Conservation (phyloP, 1,284 basidiomycete species). For the Erythrobasidium hasegawianum region DNA sequence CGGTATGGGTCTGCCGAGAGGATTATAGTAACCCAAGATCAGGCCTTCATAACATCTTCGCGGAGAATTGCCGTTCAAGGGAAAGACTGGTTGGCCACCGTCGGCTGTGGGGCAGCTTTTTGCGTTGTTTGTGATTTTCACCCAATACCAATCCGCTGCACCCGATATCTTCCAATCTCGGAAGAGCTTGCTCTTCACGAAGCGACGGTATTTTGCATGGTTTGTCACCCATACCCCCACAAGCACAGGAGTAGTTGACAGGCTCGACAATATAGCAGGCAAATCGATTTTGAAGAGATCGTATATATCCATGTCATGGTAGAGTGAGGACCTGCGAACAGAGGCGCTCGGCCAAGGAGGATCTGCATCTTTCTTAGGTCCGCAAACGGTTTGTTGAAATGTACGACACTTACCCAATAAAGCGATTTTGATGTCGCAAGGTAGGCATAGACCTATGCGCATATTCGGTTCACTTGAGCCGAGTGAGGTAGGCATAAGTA, state of each 20-base stretch:
- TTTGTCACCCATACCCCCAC: conserved; percentile 44
- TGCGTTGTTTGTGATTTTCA: conserved; percentile 38
- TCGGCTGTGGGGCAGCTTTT: neutral
- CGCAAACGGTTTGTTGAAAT: too few species aligned
- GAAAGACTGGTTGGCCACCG: conserved; percentile 40
- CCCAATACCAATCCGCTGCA: conserved; percentile 42
- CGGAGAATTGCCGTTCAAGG: conserved; percentile 33
- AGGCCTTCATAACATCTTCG: conserved; percentile 43
- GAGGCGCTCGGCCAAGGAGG: conserved; percentile 45
- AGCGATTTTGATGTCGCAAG: conserved; percentile 16
- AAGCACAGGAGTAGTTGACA: conserved; percentile 16
- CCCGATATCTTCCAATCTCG: conserved; percentile 37
- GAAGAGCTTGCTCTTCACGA: conserved; percentile 42
- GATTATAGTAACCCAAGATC: conserved; percentile 40
- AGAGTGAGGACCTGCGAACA: conserved; percentile 35
- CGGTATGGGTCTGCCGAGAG: neutral
- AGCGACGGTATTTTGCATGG: conserved; percentile 41
- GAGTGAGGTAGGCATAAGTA: too few species aligned
- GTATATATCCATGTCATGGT: conserved; percentile 44
- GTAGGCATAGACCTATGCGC: neutral
- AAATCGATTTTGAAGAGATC: conserved; percentile 41
- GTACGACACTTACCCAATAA: conserved; percentile 22
- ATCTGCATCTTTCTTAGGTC: neutral
- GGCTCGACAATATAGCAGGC: conserved; percentile 18
- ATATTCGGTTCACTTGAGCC: too few species aligned